Evolutionary conservation across 352 stramenopile genomes (phyloP), one percentile per base, ranked within the genome.

Genomic region (Globisporangium cederbergense): DNA sequence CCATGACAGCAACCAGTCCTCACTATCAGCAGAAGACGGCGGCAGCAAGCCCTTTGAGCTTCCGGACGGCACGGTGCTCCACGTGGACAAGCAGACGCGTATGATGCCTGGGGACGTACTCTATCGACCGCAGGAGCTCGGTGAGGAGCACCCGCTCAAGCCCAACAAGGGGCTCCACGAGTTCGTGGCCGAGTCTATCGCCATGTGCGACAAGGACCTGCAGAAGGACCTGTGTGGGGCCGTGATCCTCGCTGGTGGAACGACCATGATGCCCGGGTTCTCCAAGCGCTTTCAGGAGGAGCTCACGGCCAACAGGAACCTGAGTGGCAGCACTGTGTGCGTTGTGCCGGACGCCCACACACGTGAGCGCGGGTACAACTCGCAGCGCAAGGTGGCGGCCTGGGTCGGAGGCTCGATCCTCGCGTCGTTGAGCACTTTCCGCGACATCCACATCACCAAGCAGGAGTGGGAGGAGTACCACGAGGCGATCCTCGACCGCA

Each of bases 351-450:
- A 97, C 58, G 59, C 83, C 14, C 67, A 83, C 3, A 73, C 81
- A 30, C 78, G 88, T 18, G 88, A 97, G 68, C 80, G 86, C 9
- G 88, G 89, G 28, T 97, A 96, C 71, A 97, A 94, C 46, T 80
- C 81, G 18, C 88, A 97, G 52, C 78, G 91, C 4, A 84, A 82
- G 49, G 80, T 96, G 42, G 90, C 90, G 0, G 80, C 89, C 42
- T 97, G 91, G 91, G 83, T 97, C 45, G 90, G 89, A 22, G 91
- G 90, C 18, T 96, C 86, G 34, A 95, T 97, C 74, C 86, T 97
- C 46, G 90, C 84, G 11, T 96, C 85, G 14, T 70, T 97, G 7
- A 62, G 88, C 18, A 97, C 91, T 22, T 97, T 97, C 64, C 85
- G 79, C 6, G 81, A 96, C 45, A 89, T 96, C 53, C 81, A 93